phyloP scores from a whole-genome alignment of 2,329 filamentous ascomycete species.

The Hirsutella thompsonii region DNA sequence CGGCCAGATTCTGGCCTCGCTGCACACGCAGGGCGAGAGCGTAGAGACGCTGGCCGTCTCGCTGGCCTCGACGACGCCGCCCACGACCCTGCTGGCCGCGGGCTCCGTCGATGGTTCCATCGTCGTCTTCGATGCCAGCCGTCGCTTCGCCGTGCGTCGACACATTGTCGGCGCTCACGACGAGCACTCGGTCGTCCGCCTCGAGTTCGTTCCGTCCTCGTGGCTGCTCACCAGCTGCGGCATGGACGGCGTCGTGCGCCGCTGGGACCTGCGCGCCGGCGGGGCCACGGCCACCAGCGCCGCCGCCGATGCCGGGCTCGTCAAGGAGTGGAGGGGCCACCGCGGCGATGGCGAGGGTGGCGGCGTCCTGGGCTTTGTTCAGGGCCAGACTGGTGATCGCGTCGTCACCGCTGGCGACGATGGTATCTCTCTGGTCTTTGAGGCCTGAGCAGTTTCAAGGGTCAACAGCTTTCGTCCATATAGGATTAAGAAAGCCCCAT shows the following conservation, averaged over 20 bases:
- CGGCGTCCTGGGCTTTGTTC: constrained; percentile 83
- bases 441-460: constrained; percentile 32
- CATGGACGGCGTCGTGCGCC: constrained; percentile 79
- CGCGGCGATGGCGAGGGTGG: constrained; percentile 73
- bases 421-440: constrained; percentile 54
- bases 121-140: constrained; percentile 73
- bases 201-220: constrained; percentile 62
- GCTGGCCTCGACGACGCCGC: constrained; percentile 22
- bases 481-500: too few species aligned
- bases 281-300: constrained; percentile 4
- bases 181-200: constrained; percentile 81
- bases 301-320: constrained; percentile 47
- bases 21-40: constrained; percentile 63
- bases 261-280: constrained; percentile 67
- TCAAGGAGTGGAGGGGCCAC: constrained; percentile 87
- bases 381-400: constrained; percentile 58
- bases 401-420: constrained; percentile 91
- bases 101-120: constrained; percentile 67
- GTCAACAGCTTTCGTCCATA: too few species aligned
- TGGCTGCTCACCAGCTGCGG: constrained; percentile 79
- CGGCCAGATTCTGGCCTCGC: constrained; percentile 61
- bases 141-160: constrained; percentile 75
- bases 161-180: constrained; percentile 76
- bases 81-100: constrained; percentile 45
- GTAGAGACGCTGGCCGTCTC: constrained; percentile 65